Base-by-base conservation (phyloP, 495 filamentous ascomycete genomes). In the Bacidia gigantensis region DNA sequence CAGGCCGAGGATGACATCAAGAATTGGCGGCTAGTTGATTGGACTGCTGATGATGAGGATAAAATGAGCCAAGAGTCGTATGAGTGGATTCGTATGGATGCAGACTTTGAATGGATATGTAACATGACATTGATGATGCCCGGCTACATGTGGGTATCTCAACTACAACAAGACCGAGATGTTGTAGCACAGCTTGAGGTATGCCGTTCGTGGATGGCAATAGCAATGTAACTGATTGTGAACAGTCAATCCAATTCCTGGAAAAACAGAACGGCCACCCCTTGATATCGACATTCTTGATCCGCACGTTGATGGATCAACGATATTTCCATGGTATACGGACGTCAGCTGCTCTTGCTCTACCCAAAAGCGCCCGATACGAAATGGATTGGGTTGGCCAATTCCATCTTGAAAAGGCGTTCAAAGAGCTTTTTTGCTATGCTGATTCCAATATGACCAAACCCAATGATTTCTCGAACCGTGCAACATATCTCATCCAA, bases 51-150 rank as follows among this genome's bases (percentile, higher is more conserved):
- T 32, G 83, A 88, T 11, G 89, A 97, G 62, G 75, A 82, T 7
- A 74, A 76, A 53, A 99, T 99, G 93, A 86, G 87, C 38, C 80
- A 88, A 49, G 92, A 99, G 62, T 92, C 84, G 2, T 99, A 96
- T 62, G 92, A 99, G 64, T 99, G 92, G 92, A 92, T 97, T 54
- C 81, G 92, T 14, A 85, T 97, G 74, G 92, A 99, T 67, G 87
- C 89, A 18, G 92, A 99, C 65, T 96, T 96, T 58, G 92, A 99
- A 62, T 99, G 92, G 92, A 80, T 96, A 38, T 89, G 86, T 68
- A 82, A 83, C 48, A 73, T 86, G 47, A 78, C 79, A 39, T 73
- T 89, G 46, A 79, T 76, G 26, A 86, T 95, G 80, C 87, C 86
- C 7, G 75, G 83, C 1, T 97, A 96, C 70, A 99, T 99, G 92